Evolutionary conservation across 345 rosid genomes (phyloP), one percentile per base, ranked within the genome.

Genomic region (Citrus mangshanensis): DNA sequence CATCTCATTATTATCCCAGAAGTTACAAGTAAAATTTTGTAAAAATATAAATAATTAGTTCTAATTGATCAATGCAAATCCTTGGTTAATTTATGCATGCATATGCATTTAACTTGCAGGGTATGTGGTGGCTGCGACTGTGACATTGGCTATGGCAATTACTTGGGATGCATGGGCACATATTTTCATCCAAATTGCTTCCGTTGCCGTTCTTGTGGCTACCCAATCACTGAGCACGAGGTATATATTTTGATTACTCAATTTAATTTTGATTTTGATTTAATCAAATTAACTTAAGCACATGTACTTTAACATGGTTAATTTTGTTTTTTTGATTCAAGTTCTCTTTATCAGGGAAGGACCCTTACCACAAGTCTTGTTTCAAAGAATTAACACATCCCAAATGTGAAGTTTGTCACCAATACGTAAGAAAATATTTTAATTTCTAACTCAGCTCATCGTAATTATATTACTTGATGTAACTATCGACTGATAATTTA

Each of bases 101-200:
- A 32, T 54, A 34, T 83, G 64, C 68, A 22, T 73, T 25, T 28
- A 80, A 63, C 77, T 55, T 84, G 84, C 81, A 93, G 98, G 83
- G 21, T 88, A 78, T 96, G 98, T 46, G 89, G 91, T n/a, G 92
- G 95, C 30, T 96, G 99, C 89, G 79, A 89, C 55, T 76, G 78
- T 2, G 91, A 89, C 37, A 89, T 96, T 32, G 93, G 94, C 34
- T 49, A 78, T 78, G 95, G 92, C 30, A 92, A 94, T 77, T 96
- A 91, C 80, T 82, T 96, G 81, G 94, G 97, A 76, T 90, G 90
- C 85, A 89, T 92, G 97, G 98, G 93, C 27, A 82, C 84, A 78
- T 89, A 79, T 80, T 96, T 91, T 85, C 98, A 96, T 89, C 99
- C 95, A 2, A 89, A 90, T 42, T 96, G 99, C 88, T 96, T 96